phyloP scores from a whole-genome alignment of 257 asterid species.

The Solanum chaucha region DNA sequence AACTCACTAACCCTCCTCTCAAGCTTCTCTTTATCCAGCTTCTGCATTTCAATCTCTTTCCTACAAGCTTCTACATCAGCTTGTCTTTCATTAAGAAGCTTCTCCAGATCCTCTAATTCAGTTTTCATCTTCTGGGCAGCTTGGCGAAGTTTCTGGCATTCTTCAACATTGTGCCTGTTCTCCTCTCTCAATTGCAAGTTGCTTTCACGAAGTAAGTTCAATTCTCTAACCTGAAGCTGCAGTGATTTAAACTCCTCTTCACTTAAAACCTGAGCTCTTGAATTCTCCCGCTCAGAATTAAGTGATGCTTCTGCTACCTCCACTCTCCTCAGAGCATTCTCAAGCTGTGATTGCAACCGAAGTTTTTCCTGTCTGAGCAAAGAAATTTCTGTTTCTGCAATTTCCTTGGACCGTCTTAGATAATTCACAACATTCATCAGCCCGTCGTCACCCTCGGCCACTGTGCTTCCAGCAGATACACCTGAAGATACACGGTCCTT shows the following conservation, averaged over 20 bases:
- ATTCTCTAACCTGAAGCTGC: constrained; percentile 83
- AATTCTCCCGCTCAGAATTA: constrained; percentile 48
- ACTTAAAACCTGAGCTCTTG: constrained; percentile 42
- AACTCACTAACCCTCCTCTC: constrained; percentile 61
- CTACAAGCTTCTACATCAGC: constrained; percentile 48
- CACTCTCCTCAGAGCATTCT: constrained; percentile 64
- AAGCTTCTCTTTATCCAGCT: constrained; percentile 44
- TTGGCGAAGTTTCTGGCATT: constrained; percentile 88
- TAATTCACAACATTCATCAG: constrained; percentile 68
- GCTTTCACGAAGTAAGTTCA: constrained; percentile 88
- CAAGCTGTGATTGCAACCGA: constrained; percentile 76
- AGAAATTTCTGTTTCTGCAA: constrained; percentile 85
- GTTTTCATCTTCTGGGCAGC: constrained; percentile 33
- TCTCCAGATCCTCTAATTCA: constrained; percentile 55
- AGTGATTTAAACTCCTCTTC: constrained; percentile 76
- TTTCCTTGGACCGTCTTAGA: constrained; percentile 88
- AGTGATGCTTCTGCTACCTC: constrained; percentile 67
- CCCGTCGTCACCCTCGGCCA: constrained; percentile 56
- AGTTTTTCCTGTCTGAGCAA: constrained; percentile 75
- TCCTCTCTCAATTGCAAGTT: constrained; percentile 92
- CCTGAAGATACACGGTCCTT: constrained; percentile 48
- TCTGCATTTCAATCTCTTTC: constrained; percentile 41
- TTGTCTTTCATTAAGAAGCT: constrained; percentile 40
- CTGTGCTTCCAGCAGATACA: constrained; percentile 42
- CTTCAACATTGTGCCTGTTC: constrained; percentile 73